Conservation (phyloP, 495 filamentous ascomycete species). For the Ramalina peruviana region DNA sequence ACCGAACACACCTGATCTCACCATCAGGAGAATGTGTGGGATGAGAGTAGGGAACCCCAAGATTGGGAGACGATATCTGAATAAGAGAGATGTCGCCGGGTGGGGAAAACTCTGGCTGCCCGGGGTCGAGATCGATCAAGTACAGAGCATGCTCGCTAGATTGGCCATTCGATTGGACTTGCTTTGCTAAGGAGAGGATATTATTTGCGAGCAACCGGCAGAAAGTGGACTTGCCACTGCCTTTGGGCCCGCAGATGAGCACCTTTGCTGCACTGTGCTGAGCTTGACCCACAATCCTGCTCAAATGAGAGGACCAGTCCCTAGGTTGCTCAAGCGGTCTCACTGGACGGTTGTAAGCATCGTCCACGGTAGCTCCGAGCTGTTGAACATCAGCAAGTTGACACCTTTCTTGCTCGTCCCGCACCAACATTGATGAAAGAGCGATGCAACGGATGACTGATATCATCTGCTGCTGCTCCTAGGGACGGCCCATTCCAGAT, state of each 20-base stretch:
- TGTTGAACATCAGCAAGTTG: constrained; percentile 13
- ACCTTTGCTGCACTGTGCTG: constrained; percentile 30
- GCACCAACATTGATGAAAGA: background rate
- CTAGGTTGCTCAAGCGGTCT: constrained; percentile 49
- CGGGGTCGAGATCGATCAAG: constrained; percentile 71
- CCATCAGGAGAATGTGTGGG: constrained; percentile 29
- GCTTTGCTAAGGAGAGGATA: constrained; percentile 41
- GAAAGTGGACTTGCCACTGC: constrained; percentile 79
- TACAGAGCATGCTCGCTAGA: constrained; percentile 34
- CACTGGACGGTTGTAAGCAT: constrained; percentile 34
- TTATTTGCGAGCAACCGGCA: constrained; percentile 61
- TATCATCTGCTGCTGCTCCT: constrained; percentile 2
- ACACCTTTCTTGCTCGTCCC: background rate
- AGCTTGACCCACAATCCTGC: constrained; percentile 24
- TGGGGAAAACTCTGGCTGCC: constrained; percentile 68
- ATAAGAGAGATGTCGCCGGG: constrained; percentile 66
- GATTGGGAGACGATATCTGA: constrained; percentile 44
- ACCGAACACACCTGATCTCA: constrained; percentile 35
- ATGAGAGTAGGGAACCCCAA: constrained; percentile 66
- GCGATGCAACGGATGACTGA: background rate
- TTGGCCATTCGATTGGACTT: constrained; percentile 5
- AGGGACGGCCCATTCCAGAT: constrained; percentile 52
- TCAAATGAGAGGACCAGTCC: constrained; percentile 45
- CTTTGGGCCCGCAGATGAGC: constrained; percentile 66
- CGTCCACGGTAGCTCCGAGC: constrained; percentile 34